These are phyloP conservation scores for Podospora sp. DNA, from an alignment of 495 filamentous ascomycete genomes.

Conservation along the genomic window DNA sequence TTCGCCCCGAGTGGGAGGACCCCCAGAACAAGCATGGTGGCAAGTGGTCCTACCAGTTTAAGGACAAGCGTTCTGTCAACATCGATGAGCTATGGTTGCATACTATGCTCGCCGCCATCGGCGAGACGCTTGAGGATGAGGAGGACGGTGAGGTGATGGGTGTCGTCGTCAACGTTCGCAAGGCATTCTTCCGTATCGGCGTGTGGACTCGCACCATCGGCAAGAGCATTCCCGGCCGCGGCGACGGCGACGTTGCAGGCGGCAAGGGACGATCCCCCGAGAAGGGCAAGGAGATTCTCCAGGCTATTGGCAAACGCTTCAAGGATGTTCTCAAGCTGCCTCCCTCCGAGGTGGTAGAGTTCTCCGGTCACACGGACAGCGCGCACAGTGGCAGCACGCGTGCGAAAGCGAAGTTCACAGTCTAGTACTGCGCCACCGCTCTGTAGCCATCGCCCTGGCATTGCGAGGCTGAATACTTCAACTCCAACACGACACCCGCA, in stretches of 20 bases:
- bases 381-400: conserved; percentile 90
- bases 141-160: conserved; percentile 98
- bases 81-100: conserved; percentile 98
- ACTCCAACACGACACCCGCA: background rate
- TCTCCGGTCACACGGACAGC: conserved; percentile 93
- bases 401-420: conserved; percentile 90
- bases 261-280: conserved; percentile 71
- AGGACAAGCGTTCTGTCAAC: conserved; percentile 83
- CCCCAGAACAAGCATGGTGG: conserved; percentile 97
- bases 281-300: conserved; percentile 80
- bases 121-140: conserved; percentile 93
- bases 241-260: conserved; percentile 66
- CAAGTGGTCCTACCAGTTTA: conserved; percentile 97
- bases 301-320: conserved; percentile 83
- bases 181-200: conserved; percentile 95
- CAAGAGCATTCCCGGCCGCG: conserved; percentile 74
- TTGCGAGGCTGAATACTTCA: background rate
- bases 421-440: conserved; percentile 44
- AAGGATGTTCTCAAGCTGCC: conserved; percentile 84
- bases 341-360: conserved; percentile 77
- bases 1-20: conserved; percentile 98
- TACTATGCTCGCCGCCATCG: conserved; percentile 93
- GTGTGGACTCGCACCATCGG: conserved; percentile 90
- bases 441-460: background rate
- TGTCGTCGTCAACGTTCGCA: conserved; percentile 97